Evolutionary conservation across 2,329 filamentous ascomycete genomes (phyloP).

Genomic region (Trichophyton rubrum): DNA sequence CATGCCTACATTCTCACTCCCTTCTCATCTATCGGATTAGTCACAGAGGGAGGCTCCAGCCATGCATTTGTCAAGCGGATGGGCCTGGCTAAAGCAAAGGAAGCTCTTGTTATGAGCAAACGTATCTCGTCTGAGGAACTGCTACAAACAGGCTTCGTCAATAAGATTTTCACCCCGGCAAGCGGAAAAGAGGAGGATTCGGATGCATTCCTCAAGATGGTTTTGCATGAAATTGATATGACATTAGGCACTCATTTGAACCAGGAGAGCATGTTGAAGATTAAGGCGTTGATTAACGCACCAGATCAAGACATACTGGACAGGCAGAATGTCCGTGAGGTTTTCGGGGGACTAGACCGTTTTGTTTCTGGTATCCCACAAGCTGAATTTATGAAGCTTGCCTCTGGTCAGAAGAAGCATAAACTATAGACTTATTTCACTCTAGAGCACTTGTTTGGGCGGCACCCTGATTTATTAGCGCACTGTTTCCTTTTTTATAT

Average conservation of each 20-base stretch:
- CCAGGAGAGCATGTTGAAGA: constrained; percentile 63
- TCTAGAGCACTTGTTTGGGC: not conserved
- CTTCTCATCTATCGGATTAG: constrained; percentile 78
- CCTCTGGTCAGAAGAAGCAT: constrained; percentile 81
- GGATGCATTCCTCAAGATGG: constrained; percentile 55
- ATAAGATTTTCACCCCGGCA: constrained; percentile 57
- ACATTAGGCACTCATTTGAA: constrained; percentile 67
- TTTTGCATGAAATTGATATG: constrained; percentile 70
- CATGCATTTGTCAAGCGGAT: constrained; percentile 67
- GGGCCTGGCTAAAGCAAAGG: constrained; percentile 71
- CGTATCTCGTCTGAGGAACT: constrained; percentile 62
- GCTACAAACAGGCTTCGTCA: constrained; percentile 66
- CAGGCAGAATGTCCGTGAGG: constrained; percentile 66
- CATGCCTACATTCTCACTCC: constrained; percentile 79
- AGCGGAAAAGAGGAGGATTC: constrained; percentile 48
- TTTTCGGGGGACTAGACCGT: constrained; percentile 70
- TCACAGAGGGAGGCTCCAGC: constrained; percentile 75
- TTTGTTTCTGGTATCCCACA: constrained; percentile 74
- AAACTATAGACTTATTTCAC: constrained; percentile 52
- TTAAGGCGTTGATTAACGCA: constrained; percentile 70
- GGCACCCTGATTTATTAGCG: not conserved
- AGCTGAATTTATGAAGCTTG: constrained; percentile 75
- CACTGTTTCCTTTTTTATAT: not conserved
- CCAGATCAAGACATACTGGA: constrained; percentile 64
- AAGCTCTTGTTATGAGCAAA: constrained; percentile 84